Conservation (phyloP, 2,329 filamentous ascomycete species). For the Tetracladium maxilliforme region DNA sequence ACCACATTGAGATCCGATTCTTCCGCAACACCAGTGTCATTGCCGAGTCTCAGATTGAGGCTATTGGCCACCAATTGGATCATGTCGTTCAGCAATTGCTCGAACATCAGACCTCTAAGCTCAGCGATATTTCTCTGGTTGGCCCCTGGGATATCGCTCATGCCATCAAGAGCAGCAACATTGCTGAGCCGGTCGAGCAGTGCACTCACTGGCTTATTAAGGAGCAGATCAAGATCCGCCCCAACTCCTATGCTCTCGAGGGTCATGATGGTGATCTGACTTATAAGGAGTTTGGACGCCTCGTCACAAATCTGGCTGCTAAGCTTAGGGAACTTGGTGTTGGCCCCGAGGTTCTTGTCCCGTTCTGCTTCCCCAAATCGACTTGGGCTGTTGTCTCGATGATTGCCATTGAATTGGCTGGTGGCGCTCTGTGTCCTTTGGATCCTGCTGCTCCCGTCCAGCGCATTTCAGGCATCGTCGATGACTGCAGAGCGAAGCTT, state of each 20-base stretch:
- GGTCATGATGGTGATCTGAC: slow-evolving; percentile 7
- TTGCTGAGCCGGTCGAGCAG: too few species aligned
- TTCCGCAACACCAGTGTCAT: too few species aligned
- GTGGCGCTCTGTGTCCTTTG: slow-evolving; percentile 69
- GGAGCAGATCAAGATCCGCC: too few species aligned
- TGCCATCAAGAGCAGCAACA: too few species aligned
- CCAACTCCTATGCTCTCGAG: slow-evolving; percentile 7
- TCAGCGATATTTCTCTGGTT: too few species aligned
- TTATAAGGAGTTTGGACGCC: slow-evolving; percentile 6
- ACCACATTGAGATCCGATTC: too few species aligned
- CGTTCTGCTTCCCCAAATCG: slow-evolving; percentile 9
- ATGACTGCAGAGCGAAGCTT: slow-evolving; percentile 41
- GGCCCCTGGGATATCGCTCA: too few species aligned
- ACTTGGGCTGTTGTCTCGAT: slow-evolving; percentile 52
- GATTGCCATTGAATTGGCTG: slow-evolving; percentile 58
- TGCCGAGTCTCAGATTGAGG: too few species aligned
- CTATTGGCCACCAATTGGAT: too few species aligned
- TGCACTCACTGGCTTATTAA: too few species aligned
- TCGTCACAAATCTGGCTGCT: slow-evolving; percentile 3
- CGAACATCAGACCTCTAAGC: too few species aligned
- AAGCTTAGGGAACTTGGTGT: slow-evolving; percentile 3
- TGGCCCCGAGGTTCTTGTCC: slow-evolving; percentile 5
- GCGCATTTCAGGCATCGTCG: slow-evolving; percentile 45
- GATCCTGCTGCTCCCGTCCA: slow-evolving; percentile 54
- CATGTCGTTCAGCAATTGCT: too few species aligned